Percentiles rank a stretch among this genome's conserved stretches.
phyloP scores from a whole-genome alignment of 148 eudicot species.

The Simmondsia chinensis region DNA sequence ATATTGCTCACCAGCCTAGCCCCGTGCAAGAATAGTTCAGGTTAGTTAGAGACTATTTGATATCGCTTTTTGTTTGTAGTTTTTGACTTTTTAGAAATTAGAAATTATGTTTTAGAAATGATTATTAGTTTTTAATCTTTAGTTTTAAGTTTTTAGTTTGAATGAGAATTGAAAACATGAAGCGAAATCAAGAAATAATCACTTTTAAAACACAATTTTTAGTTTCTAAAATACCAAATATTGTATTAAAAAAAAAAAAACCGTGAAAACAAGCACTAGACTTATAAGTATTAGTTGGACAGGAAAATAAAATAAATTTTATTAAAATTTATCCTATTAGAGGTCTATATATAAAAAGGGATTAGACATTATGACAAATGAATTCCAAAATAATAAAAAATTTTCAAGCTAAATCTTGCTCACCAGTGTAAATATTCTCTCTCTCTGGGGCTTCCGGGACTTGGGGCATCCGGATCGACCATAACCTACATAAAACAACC shows the following conservation, averaged over 20 bases:
- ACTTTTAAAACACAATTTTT: no score
- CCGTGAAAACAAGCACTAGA: no score
- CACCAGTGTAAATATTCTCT: conserved; percentile 25
- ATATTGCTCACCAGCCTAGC: conserved; percentile 14
- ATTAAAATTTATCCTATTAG: not conserved
- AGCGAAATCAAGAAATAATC: no score
- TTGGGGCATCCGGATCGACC: conserved; percentile 23
- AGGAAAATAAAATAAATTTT: no score
- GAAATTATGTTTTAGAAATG: no score
- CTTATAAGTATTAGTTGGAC: no score
- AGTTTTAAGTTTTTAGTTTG: no score
- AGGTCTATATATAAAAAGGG: not conserved
- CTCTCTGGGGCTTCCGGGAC: conserved; percentile 12
- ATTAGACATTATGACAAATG: not conserved
- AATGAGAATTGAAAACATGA: no score
- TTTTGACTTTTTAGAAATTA: not conserved
- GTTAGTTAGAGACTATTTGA: not conserved
- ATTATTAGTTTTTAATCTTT: no score
- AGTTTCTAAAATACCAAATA: no score
- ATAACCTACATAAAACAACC: conserved; percentile 6
- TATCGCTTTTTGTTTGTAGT: not conserved
- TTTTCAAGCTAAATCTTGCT: not conserved
- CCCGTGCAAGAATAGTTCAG: not conserved
- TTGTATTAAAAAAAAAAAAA: no score
- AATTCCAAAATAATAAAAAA: not conserved